These are phyloP conservation scores for Mortierella sp. DNA, from an alignment of 371 early-diverging fungal genomes.

Conservation along the genomic window DNA sequence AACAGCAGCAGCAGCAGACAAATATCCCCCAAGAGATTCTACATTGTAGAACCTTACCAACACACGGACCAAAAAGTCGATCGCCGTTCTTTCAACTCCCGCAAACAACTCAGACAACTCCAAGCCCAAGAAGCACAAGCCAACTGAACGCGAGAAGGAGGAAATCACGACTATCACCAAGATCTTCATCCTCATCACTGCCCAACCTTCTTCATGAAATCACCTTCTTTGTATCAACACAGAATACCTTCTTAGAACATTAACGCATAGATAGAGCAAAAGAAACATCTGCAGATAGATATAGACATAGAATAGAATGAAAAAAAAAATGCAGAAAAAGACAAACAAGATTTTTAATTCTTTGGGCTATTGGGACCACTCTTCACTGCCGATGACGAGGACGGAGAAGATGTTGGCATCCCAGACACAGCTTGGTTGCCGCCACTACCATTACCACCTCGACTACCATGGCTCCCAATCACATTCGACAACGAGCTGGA, in stretches of 20 bases:
- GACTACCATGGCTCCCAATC: slow-evolving; percentile 7
- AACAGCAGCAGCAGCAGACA: neutral
- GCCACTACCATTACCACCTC: neutral
- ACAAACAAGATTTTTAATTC: neutral
- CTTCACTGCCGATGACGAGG: neutral
- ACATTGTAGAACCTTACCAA: slow-evolving; percentile 23
- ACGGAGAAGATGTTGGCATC: neutral
- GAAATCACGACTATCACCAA: neutral
- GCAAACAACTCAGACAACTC: slow-evolving; percentile 31
- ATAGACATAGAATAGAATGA: neutral
- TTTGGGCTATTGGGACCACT: slow-evolving; percentile 6
- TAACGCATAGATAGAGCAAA: neutral
- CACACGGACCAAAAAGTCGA: slow-evolving; percentile 25
- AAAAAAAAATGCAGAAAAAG: neutral
- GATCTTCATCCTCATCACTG: neutral
- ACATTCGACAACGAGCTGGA: neutral
- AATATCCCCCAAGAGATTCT: slow-evolving; percentile 9
- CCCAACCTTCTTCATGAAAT: neutral
- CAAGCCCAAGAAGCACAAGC: slow-evolving; percentile 3
- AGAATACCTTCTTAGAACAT: neutral
- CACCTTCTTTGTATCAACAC: neutral
- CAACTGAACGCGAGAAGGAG: neutral
- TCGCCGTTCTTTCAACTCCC: slow-evolving; percentile 27
- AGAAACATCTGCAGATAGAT: neutral
- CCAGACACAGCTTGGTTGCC: neutral